Percentiles rank a stretch among this genome's conserved stretches.
Conservation (phyloP, 2,329 filamentous ascomycete genomes). For the Talaromyces amestolkiae region DNA sequence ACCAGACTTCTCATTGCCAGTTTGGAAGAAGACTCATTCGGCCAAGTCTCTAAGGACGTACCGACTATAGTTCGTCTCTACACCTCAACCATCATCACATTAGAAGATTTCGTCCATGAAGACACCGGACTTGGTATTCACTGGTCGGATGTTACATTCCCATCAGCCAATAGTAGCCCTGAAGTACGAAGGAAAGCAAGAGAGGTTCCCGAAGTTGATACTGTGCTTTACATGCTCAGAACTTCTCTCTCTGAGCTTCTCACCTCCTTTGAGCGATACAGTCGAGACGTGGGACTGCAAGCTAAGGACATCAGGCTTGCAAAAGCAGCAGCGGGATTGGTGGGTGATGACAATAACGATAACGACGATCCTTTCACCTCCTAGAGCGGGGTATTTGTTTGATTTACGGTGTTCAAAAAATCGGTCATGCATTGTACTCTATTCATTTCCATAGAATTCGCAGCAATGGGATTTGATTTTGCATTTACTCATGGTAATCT, state of each 20-base stretch:
- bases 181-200: constrained; percentile 36
- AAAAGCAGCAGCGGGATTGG: constrained; percentile 11
- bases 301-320: constrained; percentile 63
- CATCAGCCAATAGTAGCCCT: constrained; percentile 33
- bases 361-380: constrained; percentile 15
- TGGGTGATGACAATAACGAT: constrained; percentile 12
- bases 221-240: constrained; percentile 64
- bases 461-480: background rate
- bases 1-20: constrained; percentile 69
- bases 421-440: constrained; percentile 6
- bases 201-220: constrained; percentile 64
- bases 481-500: background rate
- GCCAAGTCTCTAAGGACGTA: constrained; percentile 81
- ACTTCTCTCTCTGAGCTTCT: constrained; percentile 65
- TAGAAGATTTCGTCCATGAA: constrained; percentile 63
- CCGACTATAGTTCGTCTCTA: constrained; percentile 70
- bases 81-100: constrained; percentile 63
- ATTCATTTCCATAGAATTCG: constrained; percentile 5
- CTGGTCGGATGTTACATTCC: constrained; percentile 72
- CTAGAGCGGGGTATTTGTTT: background rate
- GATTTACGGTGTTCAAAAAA: background rate
- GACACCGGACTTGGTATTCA: constrained; percentile 54
- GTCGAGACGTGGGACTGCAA: constrained; percentile 66
- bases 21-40: constrained; percentile 76
- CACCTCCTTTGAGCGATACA: constrained; percentile 70